Percentiles rank a stretch among this genome's conserved stretches.
These are phyloP conservation scores for Phalaenopsis equestris DNA, from an alignment of 106 monocot genomes.

Conservation along the genomic window DNA sequence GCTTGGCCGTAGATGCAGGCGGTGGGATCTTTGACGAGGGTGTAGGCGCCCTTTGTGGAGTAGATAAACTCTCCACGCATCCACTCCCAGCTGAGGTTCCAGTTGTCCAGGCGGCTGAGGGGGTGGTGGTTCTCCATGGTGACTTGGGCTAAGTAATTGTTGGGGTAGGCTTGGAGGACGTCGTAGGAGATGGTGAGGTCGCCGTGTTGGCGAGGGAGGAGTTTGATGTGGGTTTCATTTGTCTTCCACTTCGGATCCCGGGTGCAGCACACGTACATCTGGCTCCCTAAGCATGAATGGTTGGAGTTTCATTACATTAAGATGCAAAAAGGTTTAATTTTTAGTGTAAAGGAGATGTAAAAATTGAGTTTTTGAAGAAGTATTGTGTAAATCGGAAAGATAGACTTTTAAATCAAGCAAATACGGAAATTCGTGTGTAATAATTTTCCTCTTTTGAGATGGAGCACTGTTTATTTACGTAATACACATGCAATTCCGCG, in stretches of 20 bases:
- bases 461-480: no score
- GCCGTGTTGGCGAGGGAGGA: slow-evolving; percentile 52
- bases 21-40: slow-evolving; percentile 44
- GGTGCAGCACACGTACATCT: slow-evolving; percentile 74
- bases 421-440: no score
- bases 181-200: slow-evolving; percentile 90
- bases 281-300: slow-evolving; percentile 14
- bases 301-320: no score
- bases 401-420: no score
- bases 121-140: slow-evolving; percentile 73
- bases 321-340: no score
- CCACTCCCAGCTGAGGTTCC: slow-evolving; percentile 99
- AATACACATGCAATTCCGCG: no score
- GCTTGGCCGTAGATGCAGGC: slow-evolving; percentile 68
- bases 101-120: slow-evolving; percentile 78
- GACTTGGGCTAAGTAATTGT: slow-evolving; percentile 82
- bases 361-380: no score
- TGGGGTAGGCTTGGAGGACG: slow-evolving; percentile 61
- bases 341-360: no score
- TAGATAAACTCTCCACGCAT: slow-evolving; percentile 93
- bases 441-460: no score
- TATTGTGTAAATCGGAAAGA: no score
- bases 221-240: slow-evolving; percentile 20
- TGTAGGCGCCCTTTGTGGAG: slow-evolving; percentile 85
- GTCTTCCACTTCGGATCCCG: slow-evolving; percentile 53